Base-by-base conservation (phyloP, 2,329 filamentous ascomycete genomes). In the Stagonosporopsis rhizophila region DNA sequence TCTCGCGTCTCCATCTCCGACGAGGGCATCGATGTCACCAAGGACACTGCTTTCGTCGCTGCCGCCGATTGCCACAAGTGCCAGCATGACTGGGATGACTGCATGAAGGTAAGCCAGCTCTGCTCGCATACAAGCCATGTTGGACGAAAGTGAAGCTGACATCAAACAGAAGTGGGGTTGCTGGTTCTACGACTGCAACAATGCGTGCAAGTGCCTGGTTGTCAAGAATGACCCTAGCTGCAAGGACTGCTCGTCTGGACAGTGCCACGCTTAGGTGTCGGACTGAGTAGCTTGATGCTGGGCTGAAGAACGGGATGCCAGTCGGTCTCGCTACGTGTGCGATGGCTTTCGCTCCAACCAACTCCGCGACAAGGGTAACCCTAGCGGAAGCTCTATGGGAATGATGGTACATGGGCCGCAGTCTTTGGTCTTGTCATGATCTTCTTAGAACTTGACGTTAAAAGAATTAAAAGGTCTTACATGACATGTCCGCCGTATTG, bases 161-260 rank as follows among this genome's bases (percentile, higher is more conserved):
- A n/a, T 2, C 2, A 12, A 40, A 4, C 14, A 45, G 49, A 35
- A 52, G 17, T 45, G 49, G 34, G 49, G 25, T 15, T 45, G 49
- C 37, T 45, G 41, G 41, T 52, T 52, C n/a, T 52, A 52, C 49
- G 25, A 52, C 34, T 45, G 49, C 41, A 23, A 23, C 34, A 25
- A 32, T 9, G 20, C 49, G 3, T 52, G 49, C 34, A 30, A 34
- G 23, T 45, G 49, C 41, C 30, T 40, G 25, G 49, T 45, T 1
- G 49, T 25, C 19, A 44, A 39, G 14, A 45, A 40, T 6, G 49
- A 45, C 42, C 32, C 49, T 4, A 30, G 27, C 34, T 52, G 49
- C 19, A 34, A 37, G 35, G 25, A 25, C 25, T 52, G 49, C 25
- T 19, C 27, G 14, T 27, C 25, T 15, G 41, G 41, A 17, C 25